Base-by-base conservation (phyloP, 2,329 filamentous ascomycete genomes). In the Neonectria ditissima region DNA sequence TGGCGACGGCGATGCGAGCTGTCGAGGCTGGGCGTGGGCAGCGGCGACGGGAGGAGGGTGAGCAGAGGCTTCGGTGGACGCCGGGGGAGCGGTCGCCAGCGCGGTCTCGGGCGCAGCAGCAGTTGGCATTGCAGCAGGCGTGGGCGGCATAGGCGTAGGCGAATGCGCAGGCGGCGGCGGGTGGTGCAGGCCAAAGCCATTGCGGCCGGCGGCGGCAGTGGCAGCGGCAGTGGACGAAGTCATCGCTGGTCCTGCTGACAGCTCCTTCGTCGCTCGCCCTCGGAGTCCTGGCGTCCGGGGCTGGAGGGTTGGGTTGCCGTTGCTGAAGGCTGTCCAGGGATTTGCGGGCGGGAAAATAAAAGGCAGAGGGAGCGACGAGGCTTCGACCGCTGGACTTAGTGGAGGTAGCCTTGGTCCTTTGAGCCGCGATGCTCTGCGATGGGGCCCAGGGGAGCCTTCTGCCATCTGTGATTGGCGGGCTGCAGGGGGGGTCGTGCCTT, bases 211-310 rank as follows among this genome's bases (percentile, higher is more conserved):
- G 77, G 60, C 54, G 50, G 60, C 48, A n/a, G 60, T 48, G 57
- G 60, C 54, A 22, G 60, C 51, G 60, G 55, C 54, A 58, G 80
- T 80, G 75, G 84, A 86, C 85, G 85, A 87, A 86, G 83, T 86
- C 85, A 87, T 87, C 84, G 84, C 85, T 87, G 78, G 80, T 82
- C 77, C 75, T 74, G 67, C 71, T 77, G 84, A 64, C 84, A 86
- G 85, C 84, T 86, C 84, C 80, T 86, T 85, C 84, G 84, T 82
- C 84, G 78, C 71, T 71, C 68, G 62, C 69, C 72, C 72, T 70
- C 69, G 54, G 68, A 65, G 62, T 65, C 52, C 37, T 41, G 66
- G 67, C 61, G 62, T 60, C 54, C 65, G 65, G 67, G 62, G 65
- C 58, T 60, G 61, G 60, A n/a, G 52, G 60, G 63, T 70, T 66